Base-by-base conservation (phyloP, 768 basidiomycete species). In the Tylopilus felleus region DNA sequence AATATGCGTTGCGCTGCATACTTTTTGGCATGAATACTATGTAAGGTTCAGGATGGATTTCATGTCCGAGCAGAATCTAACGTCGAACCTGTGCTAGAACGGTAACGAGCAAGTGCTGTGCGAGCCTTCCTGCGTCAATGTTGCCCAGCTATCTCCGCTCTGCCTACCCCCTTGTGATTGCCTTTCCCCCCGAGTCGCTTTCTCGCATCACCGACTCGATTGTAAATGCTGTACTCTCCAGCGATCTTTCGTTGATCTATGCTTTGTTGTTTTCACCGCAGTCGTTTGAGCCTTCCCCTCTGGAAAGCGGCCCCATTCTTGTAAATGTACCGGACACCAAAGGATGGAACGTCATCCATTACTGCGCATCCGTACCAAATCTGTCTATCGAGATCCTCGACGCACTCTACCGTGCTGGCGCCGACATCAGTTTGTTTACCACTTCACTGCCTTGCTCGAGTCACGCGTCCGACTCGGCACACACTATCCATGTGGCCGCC, bases 281-380 rank as follows among this genome's bases (percentile, higher is more conserved):
- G 47, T 63, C 75, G 7, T 66, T 75, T 59, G 77, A 77, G 54
- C 75, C 79, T 9, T 76, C 77, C 31, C 73, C 76, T 25, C 48
- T 61, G 38, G 65, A 67, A 45, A 60, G 58, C 44, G 61, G 63
- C 41, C 78, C 81, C 19, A 56, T 78, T 60, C 80, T 90, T 56
- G 81, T 90, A 62, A 91, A 91, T 72, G 65, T 77, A 53, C 81
- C 82, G 28, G 88, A 90, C 64, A 61, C 74, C 7, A 75, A 79
- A 47, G 88, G 87, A 46, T 89, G 88, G 86, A 83, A 84, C 58
- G 75, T 83, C 51, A 77, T 90, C 47, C 89, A 91, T 60, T 76
- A 90, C 61, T 87, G 85, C 64, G 82, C 78, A 51, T 77, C 81
- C 53, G 74, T 75, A 47, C 69, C 73, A 49, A 69, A 72, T 22